A percentile compares a stretch with the other conserved stretches of the same genome.
phyloP scores from a whole-genome alignment of 148 eudicot species.

The Gaultheria prostrata region DNA sequence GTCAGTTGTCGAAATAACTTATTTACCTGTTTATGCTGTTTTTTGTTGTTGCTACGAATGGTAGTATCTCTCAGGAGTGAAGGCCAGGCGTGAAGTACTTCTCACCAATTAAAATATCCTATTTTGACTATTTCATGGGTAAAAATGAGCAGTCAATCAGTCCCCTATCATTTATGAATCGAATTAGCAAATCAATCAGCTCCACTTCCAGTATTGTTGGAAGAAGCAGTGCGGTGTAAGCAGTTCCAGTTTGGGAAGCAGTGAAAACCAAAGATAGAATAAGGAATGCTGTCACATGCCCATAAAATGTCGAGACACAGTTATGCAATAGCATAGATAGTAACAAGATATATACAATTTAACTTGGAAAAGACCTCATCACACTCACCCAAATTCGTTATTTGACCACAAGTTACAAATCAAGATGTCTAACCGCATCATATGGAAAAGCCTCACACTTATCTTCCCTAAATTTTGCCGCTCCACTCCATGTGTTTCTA shows the following conservation, averaged over 20 bases:
- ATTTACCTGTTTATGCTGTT: slow-evolving; percentile 8
- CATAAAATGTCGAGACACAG: not conserved
- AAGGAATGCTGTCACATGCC: not conserved
- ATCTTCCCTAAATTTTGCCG: not conserved
- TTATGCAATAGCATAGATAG: not conserved
- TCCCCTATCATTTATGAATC: not conserved
- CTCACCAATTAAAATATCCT: not conserved
- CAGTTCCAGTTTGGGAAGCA: not conserved
- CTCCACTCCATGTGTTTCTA: not conserved
- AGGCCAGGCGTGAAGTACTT: not conserved
- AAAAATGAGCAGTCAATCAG: not conserved
- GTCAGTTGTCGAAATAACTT: slow-evolving; percentile 29
- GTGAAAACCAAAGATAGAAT: not conserved
- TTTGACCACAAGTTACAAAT: not conserved
- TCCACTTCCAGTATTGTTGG: not conserved
- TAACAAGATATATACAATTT: not conserved
- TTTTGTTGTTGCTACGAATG: not conserved
- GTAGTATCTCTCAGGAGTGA: not conserved
- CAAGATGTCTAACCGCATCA: not conserved
- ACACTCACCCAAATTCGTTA: not conserved
- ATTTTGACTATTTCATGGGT: not conserved
- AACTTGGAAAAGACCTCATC: not conserved
- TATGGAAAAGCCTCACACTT: not conserved
- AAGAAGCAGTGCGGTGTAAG: not conserved
- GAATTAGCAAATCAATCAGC: not conserved